These are phyloP conservation scores for Hypomyces rosellus DNA, from an alignment of 2,329 filamentous ascomycete species.

Conservation along the genomic window DNA sequence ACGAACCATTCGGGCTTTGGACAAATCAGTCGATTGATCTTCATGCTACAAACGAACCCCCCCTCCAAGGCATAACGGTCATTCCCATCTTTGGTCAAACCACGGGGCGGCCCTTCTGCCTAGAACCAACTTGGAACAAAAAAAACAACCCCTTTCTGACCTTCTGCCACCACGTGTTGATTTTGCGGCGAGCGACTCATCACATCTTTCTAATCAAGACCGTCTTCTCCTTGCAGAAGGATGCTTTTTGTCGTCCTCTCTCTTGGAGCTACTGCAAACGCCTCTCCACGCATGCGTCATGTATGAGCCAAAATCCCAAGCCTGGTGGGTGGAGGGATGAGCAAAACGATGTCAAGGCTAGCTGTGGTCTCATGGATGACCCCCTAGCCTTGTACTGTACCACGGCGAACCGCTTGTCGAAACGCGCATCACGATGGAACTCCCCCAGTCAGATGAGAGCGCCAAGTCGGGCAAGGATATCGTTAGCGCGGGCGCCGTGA, in stretches of 20 bases:
- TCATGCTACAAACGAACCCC: too few species aligned
- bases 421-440: background rate
- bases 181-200: slow-evolving; percentile 3
- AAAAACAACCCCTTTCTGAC: background rate
- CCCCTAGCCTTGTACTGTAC: too few species aligned
- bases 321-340: background rate
- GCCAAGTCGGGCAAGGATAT: background rate
- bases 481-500: background rate
- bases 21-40: too few species aligned
- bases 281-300: too few species aligned
- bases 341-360: background rate
- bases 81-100: background rate
- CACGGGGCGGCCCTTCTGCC: background rate
- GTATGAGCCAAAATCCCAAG: too few species aligned
- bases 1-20: too few species aligned
- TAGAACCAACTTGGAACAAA: background rate
- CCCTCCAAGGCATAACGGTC: too few species aligned
- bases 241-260: too few species aligned
- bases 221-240: too few species aligned
- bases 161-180: slow-evolving; percentile 1
- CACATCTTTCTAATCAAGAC: background rate
- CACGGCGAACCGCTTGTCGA: background rate
- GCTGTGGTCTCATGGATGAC: too few species aligned
- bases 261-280: too few species aligned
- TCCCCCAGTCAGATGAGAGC: background rate